These are phyloP conservation scores for Thinopyrum elongatum DNA, from an alignment of 176 grass and related monocot genomes.

Conservation along the genomic window DNA sequence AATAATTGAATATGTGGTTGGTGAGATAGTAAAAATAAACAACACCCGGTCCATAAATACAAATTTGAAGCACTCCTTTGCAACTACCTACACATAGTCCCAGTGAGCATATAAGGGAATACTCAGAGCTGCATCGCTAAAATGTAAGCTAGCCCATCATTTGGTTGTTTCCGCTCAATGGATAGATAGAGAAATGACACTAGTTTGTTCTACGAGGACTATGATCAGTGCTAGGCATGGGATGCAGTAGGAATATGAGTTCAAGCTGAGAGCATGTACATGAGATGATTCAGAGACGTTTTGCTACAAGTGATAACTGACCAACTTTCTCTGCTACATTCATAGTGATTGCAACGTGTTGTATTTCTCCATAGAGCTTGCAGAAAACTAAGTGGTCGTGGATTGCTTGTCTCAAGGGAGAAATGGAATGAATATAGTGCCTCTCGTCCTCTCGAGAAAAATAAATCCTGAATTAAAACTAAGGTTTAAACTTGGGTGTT, in stretches of 20 bases:
- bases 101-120: background rate
- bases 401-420: no score
- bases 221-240: background rate
- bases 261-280: background rate
- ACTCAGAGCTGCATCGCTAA: background rate
- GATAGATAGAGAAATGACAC: background rate
- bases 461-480: no score
- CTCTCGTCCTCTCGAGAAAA: no score
- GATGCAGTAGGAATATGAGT: background rate
- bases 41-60: background rate
- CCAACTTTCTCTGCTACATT: no score
- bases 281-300: background rate
- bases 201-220: background rate
- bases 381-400: no score
- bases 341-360: no score
- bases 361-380: no score
- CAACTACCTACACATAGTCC: background rate
- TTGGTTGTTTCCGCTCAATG: background rate
- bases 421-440: no score
- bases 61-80: background rate
- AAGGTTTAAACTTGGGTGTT: background rate
- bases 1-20: no score
- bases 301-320: background rate
- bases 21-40: no score
- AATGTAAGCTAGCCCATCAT: background rate